Evolutionary conservation across 2,329 filamentous ascomycete species (phyloP), one percentile per base, ranked within the genome.

Genomic region (Teratosphaeria destructans): DNA sequence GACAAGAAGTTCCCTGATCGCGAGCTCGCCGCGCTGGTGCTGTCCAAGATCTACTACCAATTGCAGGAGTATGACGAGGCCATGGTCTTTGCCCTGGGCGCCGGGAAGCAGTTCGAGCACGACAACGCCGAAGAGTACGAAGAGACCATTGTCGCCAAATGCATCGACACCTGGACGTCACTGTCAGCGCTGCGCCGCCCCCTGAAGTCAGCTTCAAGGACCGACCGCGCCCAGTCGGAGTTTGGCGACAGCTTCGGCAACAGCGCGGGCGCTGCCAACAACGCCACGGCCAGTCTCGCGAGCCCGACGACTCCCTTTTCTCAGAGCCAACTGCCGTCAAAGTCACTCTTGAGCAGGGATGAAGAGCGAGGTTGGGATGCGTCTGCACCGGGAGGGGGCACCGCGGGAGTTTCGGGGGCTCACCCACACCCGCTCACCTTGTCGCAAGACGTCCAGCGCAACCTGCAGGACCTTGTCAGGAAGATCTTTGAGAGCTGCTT

Each of bases 11-110:
- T 99, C 71, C 89, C 92, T 55, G 89, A 99, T 75, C 90, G 93
- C 71, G 89, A 94, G 74, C 86, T 99, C 59, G 94, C 94, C 59
- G 94, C 94, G 58, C 82, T 99, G 56, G 91, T 99, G 58, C 88
- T 95, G 52, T 89, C 94, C 68, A 99, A 99, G 82, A 91, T 97
- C 67, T 99, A 97, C 79, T 99, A 97, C 73, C 94, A 99, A 73
- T 85, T 99, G 57, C 91, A 96, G 77, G 94, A 94, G 74, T 99
- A 99, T 80, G 94, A 96, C 73, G 94, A 99, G 79, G 96, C 93
- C 76, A 97, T 99, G 93, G 89, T 90, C 57, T 97, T 99, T 76
- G 94, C 94, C 64, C 84, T 99, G 54, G 92, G 91, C 61, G 92
- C 94, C 27, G 94, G 94, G 62, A 90, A 96, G 73, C 85, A 96